Evolutionary conservation across 1,284 basidiomycete genomes (phyloP).

Genomic region (Boletus semigastroideus): DNA sequence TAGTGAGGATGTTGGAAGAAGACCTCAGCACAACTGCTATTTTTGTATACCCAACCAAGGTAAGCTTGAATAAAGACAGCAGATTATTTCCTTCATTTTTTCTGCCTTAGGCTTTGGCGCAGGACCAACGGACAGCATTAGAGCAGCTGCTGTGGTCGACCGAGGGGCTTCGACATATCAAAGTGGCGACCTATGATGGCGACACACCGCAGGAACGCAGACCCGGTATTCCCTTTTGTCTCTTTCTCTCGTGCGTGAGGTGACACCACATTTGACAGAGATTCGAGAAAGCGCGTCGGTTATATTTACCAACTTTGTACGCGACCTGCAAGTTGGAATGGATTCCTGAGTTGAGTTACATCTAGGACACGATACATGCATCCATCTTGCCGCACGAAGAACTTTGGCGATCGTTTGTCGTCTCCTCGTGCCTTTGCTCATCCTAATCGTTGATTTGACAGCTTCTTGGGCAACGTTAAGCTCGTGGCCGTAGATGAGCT

Average conservation of each 20-base stretch:
- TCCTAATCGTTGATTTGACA: conserved; percentile 27
- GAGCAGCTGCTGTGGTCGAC: conserved; percentile 65
- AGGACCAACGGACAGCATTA: conserved; percentile 78
- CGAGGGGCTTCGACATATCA: conserved; percentile 61
- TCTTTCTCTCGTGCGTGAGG: not conserved
- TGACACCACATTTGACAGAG: conserved; percentile 35
- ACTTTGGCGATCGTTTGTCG: conserved; percentile 68
- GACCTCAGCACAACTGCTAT: conserved; percentile 69
- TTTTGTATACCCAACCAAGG: conserved; percentile 91
- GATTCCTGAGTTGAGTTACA: not conserved
- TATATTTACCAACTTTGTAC: conserved; percentile 77
- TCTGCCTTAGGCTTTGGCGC: conserved; percentile 70
- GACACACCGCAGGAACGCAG: conserved; percentile 77
- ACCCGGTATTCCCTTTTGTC: conserved; percentile 39
- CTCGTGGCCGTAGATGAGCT: conserved; percentile 85
- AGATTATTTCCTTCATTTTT: not conserved
- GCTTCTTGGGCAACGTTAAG: conserved; percentile 74
- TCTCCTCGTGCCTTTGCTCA: not conserved
- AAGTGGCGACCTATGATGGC: conserved; percentile 84
- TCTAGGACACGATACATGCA: conserved; percentile 86
- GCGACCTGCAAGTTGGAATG: conserved; percentile 18
- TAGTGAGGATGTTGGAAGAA: conserved; percentile 67
- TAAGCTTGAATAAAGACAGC: conserved; percentile 16
- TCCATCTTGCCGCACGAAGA: conserved; percentile 87
- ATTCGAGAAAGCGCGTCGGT: conserved; percentile 67